Base-by-base conservation (phyloP, 805 yeast species). In the Wickerhamiella parazyma region DNA sequence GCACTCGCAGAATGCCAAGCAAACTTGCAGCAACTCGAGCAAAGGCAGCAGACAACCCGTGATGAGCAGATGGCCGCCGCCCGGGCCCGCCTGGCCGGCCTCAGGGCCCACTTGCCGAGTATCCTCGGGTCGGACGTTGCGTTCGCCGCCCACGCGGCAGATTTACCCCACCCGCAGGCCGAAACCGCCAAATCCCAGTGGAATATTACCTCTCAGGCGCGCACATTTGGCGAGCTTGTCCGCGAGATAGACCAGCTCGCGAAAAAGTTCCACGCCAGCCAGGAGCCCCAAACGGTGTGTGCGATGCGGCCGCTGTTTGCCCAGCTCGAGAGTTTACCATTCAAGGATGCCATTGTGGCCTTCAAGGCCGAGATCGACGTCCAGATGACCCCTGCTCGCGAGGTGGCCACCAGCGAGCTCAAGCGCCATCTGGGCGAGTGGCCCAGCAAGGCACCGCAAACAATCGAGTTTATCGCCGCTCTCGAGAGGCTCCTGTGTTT, bases 401-500 rank as follows among this genome's bases (percentile, higher is more conserved):
- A 18, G 3, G 20, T 20, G n/a, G 43, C 43, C 9, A 19, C 22
- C 18, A 24, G 6, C 3, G 22, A 40, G 6, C 24, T 40, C 4
- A 28, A 11, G 17, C n/a, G 14, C 6, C 4, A 33, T 4, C 33
- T 40, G 2, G 43, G 43, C 14, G 42, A 45, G 12, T 53, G 54
- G 55, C 57, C 57, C 14, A 20, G 29, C 18, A 17, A 44, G n/a
- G 44, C 38, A 26, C 49, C 53, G 10, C n/a, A 39, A 17, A 25
- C 42, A 20, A 21, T 21, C 16, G 39, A 25, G 6, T 48, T 47
- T 22, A 7, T 29, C 4, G 42, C 25, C 9, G 25, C 43, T 1
- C 33, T 49, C 14, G 8, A 33, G 8, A 25, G 12, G 3, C 11
- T 45, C 11, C 11, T 47, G 16, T 16, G 21, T 29, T 26, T 37